Evolutionary conservation across 2,329 filamentous ascomycete species (phyloP).

Genomic region (Aspergillus phoenicis): DNA sequence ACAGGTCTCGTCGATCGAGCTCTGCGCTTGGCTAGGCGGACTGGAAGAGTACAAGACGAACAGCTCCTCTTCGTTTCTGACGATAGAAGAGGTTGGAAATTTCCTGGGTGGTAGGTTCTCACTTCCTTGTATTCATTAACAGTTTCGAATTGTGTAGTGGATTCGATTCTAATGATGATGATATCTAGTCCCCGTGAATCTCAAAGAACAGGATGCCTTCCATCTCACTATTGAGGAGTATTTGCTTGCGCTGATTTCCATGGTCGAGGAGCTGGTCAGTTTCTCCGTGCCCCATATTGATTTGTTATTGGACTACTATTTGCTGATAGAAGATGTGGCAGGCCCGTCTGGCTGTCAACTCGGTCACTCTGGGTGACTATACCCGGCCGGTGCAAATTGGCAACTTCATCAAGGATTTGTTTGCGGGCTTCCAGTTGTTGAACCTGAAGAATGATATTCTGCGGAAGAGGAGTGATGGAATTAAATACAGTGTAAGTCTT

Average conservation of each 20-base stretch:
- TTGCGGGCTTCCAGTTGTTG: slow-evolving; percentile 93
- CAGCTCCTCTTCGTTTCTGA: slow-evolving; percentile 70
- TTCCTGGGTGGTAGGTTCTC: slow-evolving; percentile 67
- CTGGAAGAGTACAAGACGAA: slow-evolving; percentile 59
- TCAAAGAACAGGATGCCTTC: slow-evolving; percentile 87
- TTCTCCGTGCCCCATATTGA: neutral
- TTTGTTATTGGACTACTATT: neutral
- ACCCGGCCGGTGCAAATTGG: slow-evolving; percentile 83
- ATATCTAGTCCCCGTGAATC: slow-evolving; percentile 76
- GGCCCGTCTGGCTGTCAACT: slow-evolving; percentile 88
- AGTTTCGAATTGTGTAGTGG: no score
- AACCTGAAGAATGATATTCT: slow-evolving; percentile 96
- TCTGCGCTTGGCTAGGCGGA: slow-evolving; percentile 79
- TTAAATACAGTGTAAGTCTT: slow-evolving; percentile 76
- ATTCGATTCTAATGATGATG: neutral
- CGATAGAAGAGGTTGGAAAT: slow-evolving; percentile 82
- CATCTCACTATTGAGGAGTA: slow-evolving; percentile 98
- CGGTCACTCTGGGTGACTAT: slow-evolving; percentile 89
- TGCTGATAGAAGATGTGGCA: slow-evolving; percentile 29
- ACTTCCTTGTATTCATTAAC: no score
- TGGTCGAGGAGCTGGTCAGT: slow-evolving; percentile 79
- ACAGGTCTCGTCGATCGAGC: slow-evolving; percentile 60
- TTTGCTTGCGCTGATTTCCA: slow-evolving; percentile 79
- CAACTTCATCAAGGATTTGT: slow-evolving; percentile 90
- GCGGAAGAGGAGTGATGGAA: slow-evolving; percentile 82